phyloP scores from a whole-genome alignment of 768 basidiomycete genomes.

The Trichaptum fuscoviolaceum region DNA sequence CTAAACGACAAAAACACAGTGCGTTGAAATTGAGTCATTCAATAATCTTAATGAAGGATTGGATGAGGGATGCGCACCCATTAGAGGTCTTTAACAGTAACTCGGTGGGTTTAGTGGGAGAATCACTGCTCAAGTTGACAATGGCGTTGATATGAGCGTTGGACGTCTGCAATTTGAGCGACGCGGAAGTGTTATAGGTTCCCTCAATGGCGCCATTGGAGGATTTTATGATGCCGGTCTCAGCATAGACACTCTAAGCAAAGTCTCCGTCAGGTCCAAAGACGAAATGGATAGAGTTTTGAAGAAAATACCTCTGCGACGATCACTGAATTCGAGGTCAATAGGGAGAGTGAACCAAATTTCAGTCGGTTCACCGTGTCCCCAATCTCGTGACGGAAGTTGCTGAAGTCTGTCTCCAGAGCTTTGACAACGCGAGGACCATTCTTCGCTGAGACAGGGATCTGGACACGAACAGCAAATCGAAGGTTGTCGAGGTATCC shows the following conservation, averaged over 20 bases:
- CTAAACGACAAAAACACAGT: background rate
- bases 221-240: constrained; percentile 26
- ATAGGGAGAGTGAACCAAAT: constrained; percentile 33
- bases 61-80: background rate
- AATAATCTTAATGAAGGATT: background rate
- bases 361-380: constrained; percentile 28
- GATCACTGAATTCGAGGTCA: constrained; percentile 24
- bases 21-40: background rate
- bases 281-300: background rate
- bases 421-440: constrained; percentile 30
- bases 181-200: constrained; percentile 29
- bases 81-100: background rate
- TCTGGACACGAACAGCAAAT: constrained; percentile 31
- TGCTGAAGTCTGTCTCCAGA: constrained; percentile 38
- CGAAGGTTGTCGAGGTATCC: constrained; percentile 17
- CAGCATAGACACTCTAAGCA: constrained; percentile 29
- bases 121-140: constrained; percentile 27
- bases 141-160: constrained; percentile 36
- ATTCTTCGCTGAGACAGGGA: constrained; percentile 28
- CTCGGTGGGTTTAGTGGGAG: background rate
- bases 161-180: constrained; percentile 30
- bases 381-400: constrained; percentile 33
- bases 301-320: background rate
- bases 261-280: background rate
- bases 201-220: constrained; percentile 44